A percentile compares a stretch with the other conserved stretches of the same genome.
phyloP scores from a whole-genome alignment of 2,329 filamentous ascomycete species.

The Phoma sp. region DNA sequence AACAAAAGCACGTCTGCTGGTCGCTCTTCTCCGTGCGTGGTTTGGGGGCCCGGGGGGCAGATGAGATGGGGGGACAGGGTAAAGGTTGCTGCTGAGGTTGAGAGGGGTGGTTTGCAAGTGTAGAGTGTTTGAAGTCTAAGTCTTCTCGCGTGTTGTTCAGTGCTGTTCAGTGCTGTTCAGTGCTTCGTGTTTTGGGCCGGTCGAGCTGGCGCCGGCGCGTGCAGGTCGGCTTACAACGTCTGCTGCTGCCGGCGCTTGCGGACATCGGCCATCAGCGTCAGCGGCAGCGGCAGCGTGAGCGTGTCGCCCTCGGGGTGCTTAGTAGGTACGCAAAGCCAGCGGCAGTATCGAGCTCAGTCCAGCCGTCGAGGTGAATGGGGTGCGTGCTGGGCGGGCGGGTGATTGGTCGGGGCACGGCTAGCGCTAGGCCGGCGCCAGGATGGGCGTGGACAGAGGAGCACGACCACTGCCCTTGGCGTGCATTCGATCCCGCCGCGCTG shows the following conservation, averaged over 20 bases:
- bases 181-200: not conserved
- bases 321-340: not conserved
- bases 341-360: too few species aligned
- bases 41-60: conserved; percentile 1
- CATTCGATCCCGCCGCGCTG: conserved; percentile 18
- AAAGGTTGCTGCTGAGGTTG: not conserved
- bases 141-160: too few species aligned
- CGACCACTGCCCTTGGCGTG: conserved; percentile 16
- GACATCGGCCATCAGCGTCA: not conserved
- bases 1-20: not conserved
- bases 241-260: conserved; percentile 6
- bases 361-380: conserved; percentile 6
- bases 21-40: conserved; percentile 1
- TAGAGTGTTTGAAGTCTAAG: not conserved
- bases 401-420: conserved; percentile 11
- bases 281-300: not conserved
- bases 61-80: too few species aligned
- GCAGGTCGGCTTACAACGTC: not conserved
- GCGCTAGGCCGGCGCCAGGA: conserved; percentile 15
- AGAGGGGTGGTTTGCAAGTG: not conserved
- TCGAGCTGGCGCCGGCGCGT: conserved; percentile 12
- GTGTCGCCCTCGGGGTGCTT: conserved; percentile 9
- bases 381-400: not conserved
- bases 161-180: too few species aligned
- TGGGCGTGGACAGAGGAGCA: conserved; percentile 1